Percentiles rank a stretch among this genome's conserved stretches.
Conservation (phyloP, 2,329 filamentous ascomycete species). For the Botrytis squamosa region DNA sequence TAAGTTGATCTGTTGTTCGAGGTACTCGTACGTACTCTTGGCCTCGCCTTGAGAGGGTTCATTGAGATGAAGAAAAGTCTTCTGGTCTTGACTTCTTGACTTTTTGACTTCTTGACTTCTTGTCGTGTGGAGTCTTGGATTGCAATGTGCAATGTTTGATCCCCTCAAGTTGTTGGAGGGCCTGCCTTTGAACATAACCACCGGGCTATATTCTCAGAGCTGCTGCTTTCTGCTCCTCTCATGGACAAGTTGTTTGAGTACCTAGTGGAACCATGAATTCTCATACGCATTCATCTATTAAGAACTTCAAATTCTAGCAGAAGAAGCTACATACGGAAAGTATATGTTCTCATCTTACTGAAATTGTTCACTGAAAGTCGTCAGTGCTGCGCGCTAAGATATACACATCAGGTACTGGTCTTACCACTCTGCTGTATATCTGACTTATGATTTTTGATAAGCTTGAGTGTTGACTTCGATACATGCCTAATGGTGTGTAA, state of each 20-base stretch:
- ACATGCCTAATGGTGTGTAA: rapidly evolving
- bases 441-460: not conserved
- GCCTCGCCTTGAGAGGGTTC: not conserved
- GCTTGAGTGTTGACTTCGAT: not conserved
- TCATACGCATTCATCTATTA: too few species aligned
- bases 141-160: too few species aligned
- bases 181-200: not conserved
- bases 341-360: not conserved
- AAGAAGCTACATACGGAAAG: not conserved
- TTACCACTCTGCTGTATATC: too few species aligned
- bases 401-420: not conserved
- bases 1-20: not conserved
- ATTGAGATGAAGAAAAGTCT: not conserved
- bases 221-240: rapidly evolving
- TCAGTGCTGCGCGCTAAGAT: not conserved
- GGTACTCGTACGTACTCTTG: too few species aligned
- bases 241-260: too few species aligned
- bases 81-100: too few species aligned
- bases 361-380: not conserved
- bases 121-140: not conserved
- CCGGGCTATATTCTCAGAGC: not conserved
- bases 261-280: too few species aligned
- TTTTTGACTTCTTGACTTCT: too few species aligned
- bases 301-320: not conserved
- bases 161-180: not conserved